Conservation (phyloP, 257 asterid species). For the Capsicum chinense region DNA sequence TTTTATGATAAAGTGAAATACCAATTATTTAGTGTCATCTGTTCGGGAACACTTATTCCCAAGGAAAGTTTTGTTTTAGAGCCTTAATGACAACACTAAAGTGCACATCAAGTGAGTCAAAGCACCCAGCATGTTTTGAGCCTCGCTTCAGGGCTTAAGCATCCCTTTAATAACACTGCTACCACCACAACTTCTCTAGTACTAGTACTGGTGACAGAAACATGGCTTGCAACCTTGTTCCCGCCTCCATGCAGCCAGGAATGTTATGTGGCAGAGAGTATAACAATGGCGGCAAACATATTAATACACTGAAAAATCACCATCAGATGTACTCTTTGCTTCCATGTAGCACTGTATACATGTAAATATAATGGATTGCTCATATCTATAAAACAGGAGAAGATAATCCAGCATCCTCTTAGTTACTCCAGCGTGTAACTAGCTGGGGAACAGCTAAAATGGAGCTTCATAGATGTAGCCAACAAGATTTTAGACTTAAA, state of each 20-base stretch:
- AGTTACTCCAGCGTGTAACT: slow-evolving; percentile 22
- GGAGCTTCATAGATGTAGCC: not conserved
- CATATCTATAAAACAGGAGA: not conserved
- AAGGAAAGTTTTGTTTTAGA: not conserved
- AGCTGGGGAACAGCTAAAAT: not conserved
- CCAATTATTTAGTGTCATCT: not conserved
- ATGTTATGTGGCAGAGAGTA: not conserved
- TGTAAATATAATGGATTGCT: not conserved
- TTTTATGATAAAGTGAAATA: not conserved
- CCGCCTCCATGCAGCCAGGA: not conserved
- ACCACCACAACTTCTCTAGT: not conserved
- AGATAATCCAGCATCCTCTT: slow-evolving; percentile 10
- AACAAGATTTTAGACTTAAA: slow-evolving; percentile 17
- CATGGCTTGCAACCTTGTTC: not conserved
- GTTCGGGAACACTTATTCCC: not conserved
- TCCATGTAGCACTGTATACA: not conserved
- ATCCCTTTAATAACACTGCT: not conserved
- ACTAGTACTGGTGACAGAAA: slow-evolving; percentile 20
- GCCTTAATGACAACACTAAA: not conserved
- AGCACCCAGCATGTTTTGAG: not conserved
- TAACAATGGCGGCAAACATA: not conserved
- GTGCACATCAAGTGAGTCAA: not conserved
- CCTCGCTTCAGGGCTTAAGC: not conserved
- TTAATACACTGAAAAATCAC: not conserved
- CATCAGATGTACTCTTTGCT: not conserved